phyloP scores from a whole-genome alignment of 1,284 basidiomycete genomes.

The Amylostereum chailletii region DNA sequence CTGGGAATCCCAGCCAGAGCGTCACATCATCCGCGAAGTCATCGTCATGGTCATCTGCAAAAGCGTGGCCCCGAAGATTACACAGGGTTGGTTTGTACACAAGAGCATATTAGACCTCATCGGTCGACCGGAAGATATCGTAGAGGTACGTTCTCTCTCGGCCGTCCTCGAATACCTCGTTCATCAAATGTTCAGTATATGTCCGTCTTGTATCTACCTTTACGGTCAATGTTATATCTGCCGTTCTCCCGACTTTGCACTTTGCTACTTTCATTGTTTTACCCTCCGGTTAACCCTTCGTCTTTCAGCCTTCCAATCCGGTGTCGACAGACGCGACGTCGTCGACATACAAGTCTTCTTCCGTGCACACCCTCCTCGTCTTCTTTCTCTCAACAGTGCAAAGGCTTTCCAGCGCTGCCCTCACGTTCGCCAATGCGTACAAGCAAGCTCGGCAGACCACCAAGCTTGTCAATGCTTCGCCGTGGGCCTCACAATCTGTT shows the following conservation, averaged over 20 bases:
- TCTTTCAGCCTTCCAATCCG: conserved; percentile 14
- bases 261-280: background rate
- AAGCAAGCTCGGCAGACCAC: conserved; percentile 56
- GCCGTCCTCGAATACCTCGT: background rate
- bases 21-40: conserved; percentile 70
- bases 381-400: conserved; percentile 66
- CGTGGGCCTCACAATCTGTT: too few species aligned
- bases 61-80: conserved; percentile 57
- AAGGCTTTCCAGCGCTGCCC: conserved; percentile 56
- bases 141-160: background rate
- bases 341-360: conserved; percentile 26
- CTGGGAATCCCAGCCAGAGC: conserved; percentile 61
- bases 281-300: background rate
- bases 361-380: conserved; percentile 56
- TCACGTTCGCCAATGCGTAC: conserved; percentile 60
- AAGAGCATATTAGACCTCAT: conserved; percentile 54
- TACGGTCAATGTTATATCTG: background rate
- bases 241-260: background rate
- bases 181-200: background rate
- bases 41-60: conserved; percentile 62
- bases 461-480: conserved; percentile 48
- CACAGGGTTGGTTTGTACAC: conserved; percentile 79
- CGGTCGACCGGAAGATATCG: conserved; percentile 19
- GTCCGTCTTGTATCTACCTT: background rate
- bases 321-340: conserved; percentile 16